Base-by-base conservation (phyloP, 2,329 filamentous ascomycete genomes). In the Exophiala calicioides region DNA sequence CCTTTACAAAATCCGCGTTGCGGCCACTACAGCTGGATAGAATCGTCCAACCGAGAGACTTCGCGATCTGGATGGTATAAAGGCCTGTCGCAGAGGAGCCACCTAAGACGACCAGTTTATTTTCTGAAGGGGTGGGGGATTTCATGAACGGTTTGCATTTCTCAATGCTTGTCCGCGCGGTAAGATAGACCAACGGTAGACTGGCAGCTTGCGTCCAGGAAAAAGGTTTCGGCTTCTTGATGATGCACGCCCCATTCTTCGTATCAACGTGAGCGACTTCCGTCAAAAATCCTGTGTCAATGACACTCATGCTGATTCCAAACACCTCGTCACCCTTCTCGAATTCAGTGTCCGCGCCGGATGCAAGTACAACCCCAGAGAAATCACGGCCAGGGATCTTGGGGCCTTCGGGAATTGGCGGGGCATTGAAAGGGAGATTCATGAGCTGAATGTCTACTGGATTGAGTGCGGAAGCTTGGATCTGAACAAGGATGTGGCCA, bases 21-120 rank as follows among this genome's bases (percentile, higher is more conserved):
- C 63, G 62, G 0, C 67, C 70, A 9, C 80, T 84, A 58, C 82
- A 86, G 4, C 73, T 74, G 1, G 72, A 69, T 2, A 77, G 79
- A 21, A 86, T 81, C 50, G 76, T 68, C 54, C 77, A 81, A 0
- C 80, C 81, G 3, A 80, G 60, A 0, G 69, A 67, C 60, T 83
- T 84, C 7, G 81, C 82, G 31, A 85, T 74, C 58, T 85, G 82
- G 41, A 85, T 78, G 0, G 71, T 76, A 45, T 75, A 83, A 0
- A 75, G 73, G 0, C 83, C 83, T 1, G 72, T 75, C 0, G 82
- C 82, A 6, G 82, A 82, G 4, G 74, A 78, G 1, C 81, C 81
- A 9, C 81, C 82, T 53, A 85, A 84, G 60, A 85, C 75, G 56
- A 85, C 79, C 5, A 85, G 69, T 57, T 72, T 76, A 38, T 79